A percentile compares a stretch with the other conserved stretches of the same genome.
Evolutionary conservation across 148 eudicot genomes (phyloP).

Genomic region (Tetragonia tetragonoides): DNA sequence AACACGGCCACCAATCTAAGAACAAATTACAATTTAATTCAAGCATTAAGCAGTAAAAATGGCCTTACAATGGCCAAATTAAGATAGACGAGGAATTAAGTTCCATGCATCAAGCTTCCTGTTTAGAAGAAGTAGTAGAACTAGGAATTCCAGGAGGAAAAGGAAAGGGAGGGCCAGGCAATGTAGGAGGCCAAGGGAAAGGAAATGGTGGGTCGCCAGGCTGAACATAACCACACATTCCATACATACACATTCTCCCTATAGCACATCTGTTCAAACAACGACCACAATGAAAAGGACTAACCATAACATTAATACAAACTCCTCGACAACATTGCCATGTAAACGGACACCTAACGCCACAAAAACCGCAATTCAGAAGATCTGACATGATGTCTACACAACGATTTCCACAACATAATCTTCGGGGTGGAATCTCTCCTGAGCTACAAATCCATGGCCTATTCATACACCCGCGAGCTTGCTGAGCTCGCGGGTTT

Average conservation of each 20-base stretch:
- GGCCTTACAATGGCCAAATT: neutral
- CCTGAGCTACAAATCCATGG: conserved; percentile 66
- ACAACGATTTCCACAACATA: conserved; percentile 68
- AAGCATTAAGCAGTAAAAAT: neutral
- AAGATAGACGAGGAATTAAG: neutral
- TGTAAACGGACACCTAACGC: conserved; percentile 64
- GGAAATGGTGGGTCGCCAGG: conserved; percentile 25
- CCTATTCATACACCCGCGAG: conserved; percentile 53
- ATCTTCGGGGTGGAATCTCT: conserved; percentile 29
- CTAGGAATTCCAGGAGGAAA: conserved; percentile 16
- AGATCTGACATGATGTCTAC: conserved; percentile 48
- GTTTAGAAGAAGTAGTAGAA: neutral
- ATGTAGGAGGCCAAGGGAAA: conserved; percentile 37
- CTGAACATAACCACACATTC: conserved; percentile 73
- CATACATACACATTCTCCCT: conserved; percentile 45
- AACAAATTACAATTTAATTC: neutral
- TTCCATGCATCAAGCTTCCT: neutral
- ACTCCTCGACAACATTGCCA: conserved; percentile 67
- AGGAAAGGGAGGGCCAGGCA: conserved; percentile 24
- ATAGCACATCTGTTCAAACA: conserved; percentile 50
- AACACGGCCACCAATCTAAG: neutral
- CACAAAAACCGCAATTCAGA: conserved; percentile 75
- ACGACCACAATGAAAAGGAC: conserved; percentile 66
- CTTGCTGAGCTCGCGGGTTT: conserved; percentile 36
- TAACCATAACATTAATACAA: conserved; percentile 44